Percentiles rank a stretch among this genome's conserved stretches.
Evolutionary conservation across 257 asterid species (phyloP).

Genomic region (Thymus quinquecostatus): DNA sequence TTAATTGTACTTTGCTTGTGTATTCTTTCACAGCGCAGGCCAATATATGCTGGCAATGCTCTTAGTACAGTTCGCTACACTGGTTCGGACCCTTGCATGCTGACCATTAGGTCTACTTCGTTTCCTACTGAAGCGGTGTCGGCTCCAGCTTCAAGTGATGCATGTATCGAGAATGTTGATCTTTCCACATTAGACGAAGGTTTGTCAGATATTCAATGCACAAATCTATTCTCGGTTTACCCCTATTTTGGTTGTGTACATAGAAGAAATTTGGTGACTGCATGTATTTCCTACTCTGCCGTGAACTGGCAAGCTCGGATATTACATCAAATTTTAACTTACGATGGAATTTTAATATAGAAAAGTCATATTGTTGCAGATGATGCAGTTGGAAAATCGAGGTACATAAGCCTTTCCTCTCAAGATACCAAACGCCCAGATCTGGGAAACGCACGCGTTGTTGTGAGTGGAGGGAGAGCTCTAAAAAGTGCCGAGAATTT

Average conservation of each 20-base stretch:
- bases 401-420: slow-evolving; percentile 65
- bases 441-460: slow-evolving; percentile 86
- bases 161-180: slow-evolving; percentile 74
- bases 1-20: slow-evolving; percentile 21
- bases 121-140: slow-evolving; percentile 52
- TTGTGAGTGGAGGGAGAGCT: slow-evolving; percentile 90
- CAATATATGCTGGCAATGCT: slow-evolving; percentile 98
- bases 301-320: slow-evolving; percentile 22
- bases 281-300: slow-evolving; percentile 1
- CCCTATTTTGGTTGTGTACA: background rate
- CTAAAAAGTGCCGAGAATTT: slow-evolving; percentile 92
- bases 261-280: slow-evolving; percentile 15
- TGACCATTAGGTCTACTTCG: slow-evolving; percentile 89
- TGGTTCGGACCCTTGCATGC: slow-evolving; percentile 87
- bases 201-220: slow-evolving; percentile 41
- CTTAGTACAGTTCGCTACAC: slow-evolving; percentile 82
- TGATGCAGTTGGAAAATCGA: slow-evolving; percentile 72
- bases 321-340: slow-evolving; percentile 16
- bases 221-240: background rate
- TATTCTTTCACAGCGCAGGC: slow-evolving; percentile 59
- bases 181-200: slow-evolving; percentile 76
- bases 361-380: slow-evolving; percentile 44
- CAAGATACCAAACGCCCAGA: slow-evolving; percentile 92
- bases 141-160: slow-evolving; percentile 53
- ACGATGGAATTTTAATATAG: background rate